phyloP scores from a whole-genome alignment of 176 grass and related monocot species.

The Lolium rigidum region DNA sequence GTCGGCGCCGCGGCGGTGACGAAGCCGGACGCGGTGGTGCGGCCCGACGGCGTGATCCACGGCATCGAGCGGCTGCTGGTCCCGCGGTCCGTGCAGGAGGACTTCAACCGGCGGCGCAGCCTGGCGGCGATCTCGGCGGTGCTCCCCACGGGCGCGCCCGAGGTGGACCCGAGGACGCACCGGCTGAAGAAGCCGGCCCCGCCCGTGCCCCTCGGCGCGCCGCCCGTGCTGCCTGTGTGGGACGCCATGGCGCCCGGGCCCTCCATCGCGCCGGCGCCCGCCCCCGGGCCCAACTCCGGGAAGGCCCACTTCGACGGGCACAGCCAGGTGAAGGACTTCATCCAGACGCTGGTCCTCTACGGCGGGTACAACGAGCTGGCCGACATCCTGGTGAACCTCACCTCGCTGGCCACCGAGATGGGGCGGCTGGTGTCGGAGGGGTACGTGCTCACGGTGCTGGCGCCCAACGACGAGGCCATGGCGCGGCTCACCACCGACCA shows the following conservation, averaged over 20 bases:
- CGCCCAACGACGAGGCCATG: slow-evolving; percentile 87
- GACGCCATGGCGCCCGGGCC: slow-evolving; percentile 68
- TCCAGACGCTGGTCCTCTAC: slow-evolving; percentile 73
- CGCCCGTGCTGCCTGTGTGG: slow-evolving; percentile 58
- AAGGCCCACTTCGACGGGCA: slow-evolving; percentile 74
- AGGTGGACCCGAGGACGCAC: slow-evolving; percentile 77
- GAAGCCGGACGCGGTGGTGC: slow-evolving; percentile 51
- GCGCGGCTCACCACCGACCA: slow-evolving; percentile 67
- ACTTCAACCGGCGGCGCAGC: slow-evolving; percentile 78
- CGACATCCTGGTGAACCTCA: slow-evolving; percentile 85
- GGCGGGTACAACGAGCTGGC: slow-evolving; percentile 86
- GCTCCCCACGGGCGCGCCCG: slow-evolving; percentile 63
- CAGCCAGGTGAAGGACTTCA: slow-evolving; percentile 87
- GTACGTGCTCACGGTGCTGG: slow-evolving; percentile 72
- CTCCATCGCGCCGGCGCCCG: slow-evolving; percentile 62
- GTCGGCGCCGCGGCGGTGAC: slow-evolving; percentile 38
- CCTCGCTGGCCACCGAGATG: slow-evolving; percentile 80
- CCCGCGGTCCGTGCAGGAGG: slow-evolving; percentile 74
- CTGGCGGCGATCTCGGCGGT: slow-evolving; percentile 66
- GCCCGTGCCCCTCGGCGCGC: slow-evolving; percentile 45
- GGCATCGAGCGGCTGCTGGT: slow-evolving; percentile 71
- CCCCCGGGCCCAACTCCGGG: slow-evolving; percentile 57
- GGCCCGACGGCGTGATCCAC: slow-evolving; percentile 74
- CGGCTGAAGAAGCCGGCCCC: slow-evolving; percentile 72
- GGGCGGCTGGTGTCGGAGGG: slow-evolving; percentile 72